Evolutionary conservation across 768 basidiomycete genomes (phyloP).

Genomic region (Boletus tylopilopsis): DNA sequence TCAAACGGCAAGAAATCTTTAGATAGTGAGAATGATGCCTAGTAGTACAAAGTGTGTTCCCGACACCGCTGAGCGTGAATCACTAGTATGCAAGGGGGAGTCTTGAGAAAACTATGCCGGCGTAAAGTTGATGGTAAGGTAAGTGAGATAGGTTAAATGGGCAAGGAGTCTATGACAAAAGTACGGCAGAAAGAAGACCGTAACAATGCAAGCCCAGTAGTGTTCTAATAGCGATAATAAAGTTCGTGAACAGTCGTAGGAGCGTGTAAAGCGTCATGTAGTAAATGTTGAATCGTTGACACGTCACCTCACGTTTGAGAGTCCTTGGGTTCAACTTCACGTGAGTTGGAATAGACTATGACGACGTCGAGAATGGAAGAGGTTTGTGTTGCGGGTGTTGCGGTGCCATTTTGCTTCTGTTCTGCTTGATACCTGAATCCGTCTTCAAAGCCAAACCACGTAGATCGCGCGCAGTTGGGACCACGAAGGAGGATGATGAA

Average conservation of each 20-base stretch:
- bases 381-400: background rate
- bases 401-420: background rate
- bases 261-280: no score
- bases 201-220: no score
- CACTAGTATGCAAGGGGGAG: no score
- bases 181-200: background rate
- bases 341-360: background rate
- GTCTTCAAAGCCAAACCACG: conserved; percentile 63
- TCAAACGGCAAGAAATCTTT: no score
- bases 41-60: no score
- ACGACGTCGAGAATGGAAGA: conserved; percentile 4
- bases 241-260: background rate
- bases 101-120: no score
- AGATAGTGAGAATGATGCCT: no score
- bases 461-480: conserved; percentile 31
- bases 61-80: no score
- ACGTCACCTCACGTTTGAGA: background rate
- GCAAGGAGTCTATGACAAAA: background rate
- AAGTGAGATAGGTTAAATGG: background rate
- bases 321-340: background rate
- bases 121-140: background rate
- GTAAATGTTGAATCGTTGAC: background rate
- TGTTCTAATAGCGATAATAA: background rate
- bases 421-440: conserved; percentile 31
- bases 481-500: conserved; percentile 36